phyloP scores from a whole-genome alignment of 441 rosid species.

The Flueggea neowawraea region DNA sequence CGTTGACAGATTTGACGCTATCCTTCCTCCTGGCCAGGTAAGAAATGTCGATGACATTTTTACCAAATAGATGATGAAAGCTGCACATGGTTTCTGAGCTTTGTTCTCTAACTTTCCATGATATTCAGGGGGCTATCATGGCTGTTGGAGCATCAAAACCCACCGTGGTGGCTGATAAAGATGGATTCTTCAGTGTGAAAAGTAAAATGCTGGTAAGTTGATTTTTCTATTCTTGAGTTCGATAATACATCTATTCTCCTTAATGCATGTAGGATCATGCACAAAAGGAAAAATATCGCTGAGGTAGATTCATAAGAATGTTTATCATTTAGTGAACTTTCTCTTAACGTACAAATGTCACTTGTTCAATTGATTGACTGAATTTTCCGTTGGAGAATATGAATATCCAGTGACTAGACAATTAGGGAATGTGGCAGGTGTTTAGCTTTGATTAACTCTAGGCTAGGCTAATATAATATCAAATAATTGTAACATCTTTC shows the following conservation, averaged over 20 bases:
- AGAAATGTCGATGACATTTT: slow-evolving; percentile 6
- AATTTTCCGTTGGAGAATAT: too few relatives aligned
- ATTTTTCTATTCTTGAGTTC: neutral
- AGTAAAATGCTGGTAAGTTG: slow-evolving; percentile 83
- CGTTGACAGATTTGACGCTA: slow-evolving; percentile 96
- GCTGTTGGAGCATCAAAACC: slow-evolving; percentile 99
- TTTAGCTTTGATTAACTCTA: too few relatives aligned
- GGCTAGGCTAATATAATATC: too few relatives aligned
- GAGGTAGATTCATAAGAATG: too few relatives aligned
- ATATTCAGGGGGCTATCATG: slow-evolving; percentile 94
- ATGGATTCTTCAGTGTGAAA: slow-evolving; percentile 89
- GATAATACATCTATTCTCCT: neutral
- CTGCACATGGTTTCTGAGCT: slow-evolving; percentile 1
- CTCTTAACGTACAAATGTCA: too few relatives aligned
- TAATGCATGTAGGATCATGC: too few relatives aligned
- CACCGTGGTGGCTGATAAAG: slow-evolving; percentile 76
- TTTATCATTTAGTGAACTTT: too few relatives aligned
- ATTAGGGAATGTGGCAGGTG: too few relatives aligned
- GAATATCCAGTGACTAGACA: too few relatives aligned
- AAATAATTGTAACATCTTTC: too few relatives aligned
- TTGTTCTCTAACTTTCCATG: slow-evolving; percentile 18
- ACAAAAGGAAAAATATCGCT: too few relatives aligned
- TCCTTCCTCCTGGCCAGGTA: slow-evolving; percentile 97
- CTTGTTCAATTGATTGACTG: too few relatives aligned
- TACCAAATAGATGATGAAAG: slow-evolving; percentile 4